These are phyloP conservation scores for Manihot esculenta DNA, from an alignment of 441 rosid species.

Conservation along the genomic window DNA sequence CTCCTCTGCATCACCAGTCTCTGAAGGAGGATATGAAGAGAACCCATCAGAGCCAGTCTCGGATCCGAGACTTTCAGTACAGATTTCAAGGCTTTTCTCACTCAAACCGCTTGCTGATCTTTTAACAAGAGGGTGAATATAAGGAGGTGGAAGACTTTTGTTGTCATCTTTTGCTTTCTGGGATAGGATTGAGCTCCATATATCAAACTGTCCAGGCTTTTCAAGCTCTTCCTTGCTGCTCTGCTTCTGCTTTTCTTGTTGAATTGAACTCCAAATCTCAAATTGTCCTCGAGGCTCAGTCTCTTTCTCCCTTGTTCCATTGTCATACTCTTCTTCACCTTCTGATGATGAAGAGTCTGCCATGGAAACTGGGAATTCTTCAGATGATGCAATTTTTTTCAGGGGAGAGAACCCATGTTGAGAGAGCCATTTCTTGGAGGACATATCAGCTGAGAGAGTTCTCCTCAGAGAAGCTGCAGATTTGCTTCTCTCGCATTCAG, in stretches of 20 bases:
- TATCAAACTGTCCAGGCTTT: slow-evolving; percentile 43
- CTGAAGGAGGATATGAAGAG: slow-evolving; percentile 60
- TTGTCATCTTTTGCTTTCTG: slow-evolving; percentile 39
- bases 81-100: slow-evolving; percentile 72
- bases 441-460: slow-evolving; percentile 82
- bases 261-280: slow-evolving; percentile 50
- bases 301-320: slow-evolving; percentile 15
- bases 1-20: slow-evolving; percentile 48
- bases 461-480: slow-evolving; percentile 54
- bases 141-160: slow-evolving; percentile 49
- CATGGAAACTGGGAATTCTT: slow-evolving; percentile 33
- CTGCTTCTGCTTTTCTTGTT: slow-evolving; percentile 42
- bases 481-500: slow-evolving; percentile 29
- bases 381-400: slow-evolving; percentile 57
- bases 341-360: slow-evolving; percentile 26
- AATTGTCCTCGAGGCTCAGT: slow-evolving; percentile 22
- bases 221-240: slow-evolving; percentile 30
- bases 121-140: slow-evolving; percentile 65
- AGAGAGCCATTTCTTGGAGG: slow-evolving; percentile 63
- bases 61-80: slow-evolving; percentile 95
- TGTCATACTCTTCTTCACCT: slow-evolving; percentile 22
- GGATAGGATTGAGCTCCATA: slow-evolving; percentile 61
- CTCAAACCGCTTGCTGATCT: slow-evolving; percentile 57
- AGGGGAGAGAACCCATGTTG: slow-evolving; percentile 48
- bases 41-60: slow-evolving; percentile 93